Evolutionary conservation across 1,284 basidiomycete genomes (phyloP).

Genomic region (Vanrija sp.): DNA sequence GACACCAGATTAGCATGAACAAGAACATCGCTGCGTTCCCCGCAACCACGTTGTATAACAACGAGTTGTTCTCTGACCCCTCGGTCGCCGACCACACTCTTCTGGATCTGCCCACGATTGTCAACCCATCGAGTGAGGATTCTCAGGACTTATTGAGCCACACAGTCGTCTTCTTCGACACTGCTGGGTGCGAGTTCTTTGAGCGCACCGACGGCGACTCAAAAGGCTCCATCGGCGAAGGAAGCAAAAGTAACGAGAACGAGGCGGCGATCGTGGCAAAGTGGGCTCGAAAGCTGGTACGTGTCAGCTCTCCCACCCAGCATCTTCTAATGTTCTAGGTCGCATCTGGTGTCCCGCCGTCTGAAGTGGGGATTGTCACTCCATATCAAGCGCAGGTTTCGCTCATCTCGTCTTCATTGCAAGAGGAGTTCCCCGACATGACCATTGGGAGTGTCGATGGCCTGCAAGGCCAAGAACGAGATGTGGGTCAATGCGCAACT

Average conservation of each 20-base stretch:
- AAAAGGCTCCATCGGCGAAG: constrained; percentile 58
- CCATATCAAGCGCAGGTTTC: constrained; percentile 94
- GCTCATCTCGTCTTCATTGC: constrained; percentile 67
- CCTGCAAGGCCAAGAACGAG: constrained; percentile 80
- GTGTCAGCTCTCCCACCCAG: constrained; percentile 25
- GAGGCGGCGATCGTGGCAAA: constrained; percentile 77
- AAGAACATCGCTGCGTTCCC: constrained; percentile 80
- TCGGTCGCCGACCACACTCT: constrained; percentile 71
- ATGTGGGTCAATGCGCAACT: constrained; percentile 24
- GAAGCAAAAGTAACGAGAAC: constrained; percentile 87
- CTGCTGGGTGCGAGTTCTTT: constrained; percentile 85
- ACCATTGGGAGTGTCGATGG: constrained; percentile 91
- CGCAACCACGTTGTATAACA: constrained; percentile 72
- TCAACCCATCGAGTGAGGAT: constrained; percentile 55
- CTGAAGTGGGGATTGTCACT: constrained; percentile 83
- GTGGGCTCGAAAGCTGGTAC: constrained; percentile 74
- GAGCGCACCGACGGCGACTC: constrained; percentile 57
- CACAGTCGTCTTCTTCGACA: constrained; percentile 90
- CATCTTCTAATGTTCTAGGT: constrained; percentile 52
- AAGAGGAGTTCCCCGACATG: constrained; percentile 66
- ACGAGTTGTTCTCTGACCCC: constrained; percentile 64
- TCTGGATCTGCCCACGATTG: constrained; percentile 61
- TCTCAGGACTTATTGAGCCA: constrained; percentile 64
- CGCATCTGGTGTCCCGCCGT: constrained; percentile 63
- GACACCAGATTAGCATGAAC: constrained; percentile 67